A percentile compares a stretch with the other conserved stretches of the same genome.
Evolutionary conservation across 192 early-diverging fungal genomes (phyloP).

Genomic region (Backusella tarrabulga): DNA sequence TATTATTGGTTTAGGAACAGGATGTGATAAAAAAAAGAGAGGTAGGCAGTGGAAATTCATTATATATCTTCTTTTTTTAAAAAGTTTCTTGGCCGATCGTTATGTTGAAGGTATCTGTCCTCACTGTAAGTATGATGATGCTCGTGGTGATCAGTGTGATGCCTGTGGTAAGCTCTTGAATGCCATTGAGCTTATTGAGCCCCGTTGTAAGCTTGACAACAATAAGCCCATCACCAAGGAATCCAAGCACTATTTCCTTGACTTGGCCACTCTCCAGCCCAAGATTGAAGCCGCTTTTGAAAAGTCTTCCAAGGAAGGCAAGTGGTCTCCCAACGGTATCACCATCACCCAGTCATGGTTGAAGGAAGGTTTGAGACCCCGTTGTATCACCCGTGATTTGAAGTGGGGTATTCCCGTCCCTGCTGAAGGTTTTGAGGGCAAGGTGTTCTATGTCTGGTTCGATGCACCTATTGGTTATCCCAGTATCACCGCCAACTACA

Average conservation of each 20-base stretch:
- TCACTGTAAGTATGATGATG: slow-evolving; percentile 84
- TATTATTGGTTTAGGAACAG: not conserved
- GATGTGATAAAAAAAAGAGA: not conserved
- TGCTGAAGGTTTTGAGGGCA: slow-evolving; percentile 73
- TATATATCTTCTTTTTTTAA: not conserved
- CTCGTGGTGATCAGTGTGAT: slow-evolving; percentile 99
- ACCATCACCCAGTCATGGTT: slow-evolving; percentile 93
- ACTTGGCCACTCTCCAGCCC: slow-evolving; percentile 78
- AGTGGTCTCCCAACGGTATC: slow-evolving; percentile 87
- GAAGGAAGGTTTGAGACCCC: slow-evolving; percentile 85
- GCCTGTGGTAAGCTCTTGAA: slow-evolving; percentile 87
- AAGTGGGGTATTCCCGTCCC: slow-evolving; percentile 99
- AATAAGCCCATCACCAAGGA: slow-evolving; percentile 77
- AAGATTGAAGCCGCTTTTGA: slow-evolving; percentile 74
- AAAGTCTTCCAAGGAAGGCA: slow-evolving; percentile 62
- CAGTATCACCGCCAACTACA: slow-evolving; percentile 97
- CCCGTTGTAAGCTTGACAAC: slow-evolving; percentile 91
- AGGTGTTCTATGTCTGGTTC: slow-evolving; percentile 99
- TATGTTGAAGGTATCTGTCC: slow-evolving; percentile 98
- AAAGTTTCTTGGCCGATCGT: slow-evolving; percentile 93
- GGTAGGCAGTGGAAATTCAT: not conserved
- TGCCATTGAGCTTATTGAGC: slow-evolving; percentile 89
- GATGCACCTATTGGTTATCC: slow-evolving; percentile 98
- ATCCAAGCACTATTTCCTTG: slow-evolving; percentile 90
- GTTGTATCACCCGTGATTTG: slow-evolving; percentile 97